Conservation (phyloP, 2,329 filamentous ascomycete genomes). For the Phialocephala subalpina region DNA sequence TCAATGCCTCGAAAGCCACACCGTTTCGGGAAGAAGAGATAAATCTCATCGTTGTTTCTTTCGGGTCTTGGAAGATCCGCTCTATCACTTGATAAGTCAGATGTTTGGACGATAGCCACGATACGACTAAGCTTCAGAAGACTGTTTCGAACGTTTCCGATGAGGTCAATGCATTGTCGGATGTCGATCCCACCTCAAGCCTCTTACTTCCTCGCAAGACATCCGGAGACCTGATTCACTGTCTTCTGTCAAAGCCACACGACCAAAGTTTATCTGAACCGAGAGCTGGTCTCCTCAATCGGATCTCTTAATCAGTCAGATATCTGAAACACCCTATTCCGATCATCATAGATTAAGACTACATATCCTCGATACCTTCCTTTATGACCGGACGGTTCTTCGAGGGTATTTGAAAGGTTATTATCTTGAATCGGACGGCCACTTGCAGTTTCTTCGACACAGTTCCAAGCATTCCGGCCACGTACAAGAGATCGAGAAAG, state of each 20-base stretch:
- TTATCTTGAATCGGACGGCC: constrained; percentile 34
- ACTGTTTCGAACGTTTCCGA: constrained; percentile 44
- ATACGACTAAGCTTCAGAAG: constrained; percentile 41
- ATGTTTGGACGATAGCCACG: constrained; percentile 41
- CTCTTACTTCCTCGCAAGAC: constrained; percentile 37
- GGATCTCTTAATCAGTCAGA: constrained; percentile 36
- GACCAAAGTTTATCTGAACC: constrained; percentile 39
- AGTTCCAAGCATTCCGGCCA: background rate
- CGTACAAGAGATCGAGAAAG: constrained; percentile 4
- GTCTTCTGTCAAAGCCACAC: constrained; percentile 38
- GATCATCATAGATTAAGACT: constrained; percentile 37
- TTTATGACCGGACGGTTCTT: constrained; percentile 31
- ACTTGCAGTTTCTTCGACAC: constrained; percentile 9
- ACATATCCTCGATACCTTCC: constrained; percentile 36
- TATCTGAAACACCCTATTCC: constrained; percentile 39
- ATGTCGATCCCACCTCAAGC: constrained; percentile 39
- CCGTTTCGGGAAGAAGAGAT: constrained; percentile 37
- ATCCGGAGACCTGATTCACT: constrained; percentile 33
- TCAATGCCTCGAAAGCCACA: constrained; percentile 37
- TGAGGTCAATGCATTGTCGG: constrained; percentile 45
- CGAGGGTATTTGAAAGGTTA: constrained; percentile 32
- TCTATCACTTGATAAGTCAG: constrained; percentile 38
- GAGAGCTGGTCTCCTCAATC: constrained; percentile 34
- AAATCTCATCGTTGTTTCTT: constrained; percentile 34
- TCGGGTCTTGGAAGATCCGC: constrained; percentile 38